Conservation (phyloP, 1,139 yeast species). For the Candida glucosophila region DNA sequence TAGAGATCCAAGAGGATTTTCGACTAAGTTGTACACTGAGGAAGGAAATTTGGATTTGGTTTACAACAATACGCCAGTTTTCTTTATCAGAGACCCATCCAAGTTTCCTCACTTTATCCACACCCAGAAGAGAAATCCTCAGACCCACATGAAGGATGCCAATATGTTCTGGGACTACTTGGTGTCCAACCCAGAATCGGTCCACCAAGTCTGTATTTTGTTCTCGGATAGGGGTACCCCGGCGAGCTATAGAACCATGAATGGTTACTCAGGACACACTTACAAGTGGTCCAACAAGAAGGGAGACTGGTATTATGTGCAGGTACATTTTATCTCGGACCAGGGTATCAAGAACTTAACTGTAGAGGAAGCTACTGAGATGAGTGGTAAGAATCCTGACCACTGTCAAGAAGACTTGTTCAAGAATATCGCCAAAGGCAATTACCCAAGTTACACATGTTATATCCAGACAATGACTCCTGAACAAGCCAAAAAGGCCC, state of each 20-base stretch:
- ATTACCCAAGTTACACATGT: constrained; percentile 55
- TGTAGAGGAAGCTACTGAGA: constrained; percentile 48
- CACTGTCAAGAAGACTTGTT: constrained; percentile 56
- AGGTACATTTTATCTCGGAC: constrained; percentile 52
- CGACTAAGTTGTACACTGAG: constrained; percentile 76
- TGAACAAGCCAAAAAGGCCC: constrained; percentile 50
- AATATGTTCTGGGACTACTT: constrained; percentile 68
- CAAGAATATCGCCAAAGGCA: constrained; percentile 52
- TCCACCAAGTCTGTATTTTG: constrained; percentile 55
- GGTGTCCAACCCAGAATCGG: constrained; percentile 51
- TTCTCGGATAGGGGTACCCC: constrained; percentile 69
- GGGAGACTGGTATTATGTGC: constrained; percentile 61
- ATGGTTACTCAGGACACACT: constrained; percentile 68
- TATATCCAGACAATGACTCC: constrained; percentile 63
- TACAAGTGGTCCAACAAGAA: constrained; percentile 60
- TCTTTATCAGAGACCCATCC: constrained; percentile 78
- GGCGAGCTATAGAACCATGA: constrained; percentile 54
- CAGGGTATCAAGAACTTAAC: constrained; percentile 51
- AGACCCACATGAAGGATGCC: constrained; percentile 74
- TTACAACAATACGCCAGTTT: constrained; percentile 83
- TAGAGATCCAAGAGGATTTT: constrained; percentile 86
- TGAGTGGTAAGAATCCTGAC: constrained; percentile 59
- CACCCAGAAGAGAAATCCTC: constrained; percentile 75
- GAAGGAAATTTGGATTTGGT: constrained; percentile 88
- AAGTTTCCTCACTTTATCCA: constrained; percentile 87